Base-by-base conservation (phyloP, 2,329 filamentous ascomycete genomes). In the Ophiostoma ips region DNA sequence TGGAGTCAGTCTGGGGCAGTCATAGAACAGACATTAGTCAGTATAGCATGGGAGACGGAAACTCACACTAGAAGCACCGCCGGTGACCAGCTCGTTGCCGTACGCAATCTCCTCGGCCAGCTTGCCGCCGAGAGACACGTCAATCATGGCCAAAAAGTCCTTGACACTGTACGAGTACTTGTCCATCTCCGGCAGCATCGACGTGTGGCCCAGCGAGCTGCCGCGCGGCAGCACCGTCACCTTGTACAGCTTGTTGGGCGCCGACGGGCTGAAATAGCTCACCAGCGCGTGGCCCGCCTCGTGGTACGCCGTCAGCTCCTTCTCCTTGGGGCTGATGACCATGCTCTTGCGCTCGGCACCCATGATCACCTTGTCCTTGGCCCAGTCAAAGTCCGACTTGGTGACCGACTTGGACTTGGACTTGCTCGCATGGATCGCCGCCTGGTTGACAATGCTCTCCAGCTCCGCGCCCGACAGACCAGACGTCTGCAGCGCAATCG, bases 311-410 rank as follows among this genome's bases (percentile, higher is more conserved):
- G 96, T 92, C 13, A 87, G 94, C 63, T 79, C 84, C 77, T 96
- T 96, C 68, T 98, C 92, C 68, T 94, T 88, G 56, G 90, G 80
- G 40, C 84, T 85, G 50, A 98, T 90, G 50, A 95, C 77, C 68
- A 90, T 87, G 58, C 83, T 94, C 64, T 82, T 85, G 62, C 83
- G 81, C 69, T 98, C 92, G 2, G 90, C 86, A 35, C 92, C 92
- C 87, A 98, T 95, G 64, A 95, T 83, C 49, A 98, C 86, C 68
- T 92, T 92, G 70, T 98, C 92, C 68, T 94, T 96, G 51, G 92
- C 92, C 89, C 90, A 98, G 58, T 95, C 89, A 56, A 96, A 82
- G 61, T 96, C 88, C 33, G 75, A 67, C 65, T 87, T 83, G 12
- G 77, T 76, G 49, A 98, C 86, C 43, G 82, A 76, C 52, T 72